A percentile compares a stretch with the other conserved stretches of the same genome.
phyloP scores from a whole-genome alignment of 2,329 filamentous ascomycete genomes.

The Phaeosphaeria sp. region DNA sequence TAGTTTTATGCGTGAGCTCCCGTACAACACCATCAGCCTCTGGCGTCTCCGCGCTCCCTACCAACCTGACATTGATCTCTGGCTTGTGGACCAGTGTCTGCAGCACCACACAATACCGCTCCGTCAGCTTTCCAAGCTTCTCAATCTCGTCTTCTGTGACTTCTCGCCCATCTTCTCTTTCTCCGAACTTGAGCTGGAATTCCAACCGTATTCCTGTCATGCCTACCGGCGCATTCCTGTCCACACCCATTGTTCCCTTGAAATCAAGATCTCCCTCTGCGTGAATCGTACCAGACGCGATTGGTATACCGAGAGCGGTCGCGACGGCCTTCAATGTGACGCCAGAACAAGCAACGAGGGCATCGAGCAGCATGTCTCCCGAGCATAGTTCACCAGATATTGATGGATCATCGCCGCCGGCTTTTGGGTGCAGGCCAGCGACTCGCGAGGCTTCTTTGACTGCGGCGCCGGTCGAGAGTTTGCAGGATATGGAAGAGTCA shows the following conservation, averaged over 20 bases:
- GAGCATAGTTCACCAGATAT: slow-evolving; percentile 58
- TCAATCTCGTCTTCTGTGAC: slow-evolving; percentile 53
- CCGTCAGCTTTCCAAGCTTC: slow-evolving; percentile 56
- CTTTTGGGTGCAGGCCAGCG: slow-evolving; percentile 57
- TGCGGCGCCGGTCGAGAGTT: slow-evolving; percentile 51
- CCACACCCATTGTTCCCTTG: slow-evolving; percentile 57
- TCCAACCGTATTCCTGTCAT: slow-evolving; percentile 55
- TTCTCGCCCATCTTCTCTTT: slow-evolving; percentile 28
- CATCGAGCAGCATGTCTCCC: slow-evolving; percentile 59
- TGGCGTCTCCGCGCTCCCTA: slow-evolving; percentile 22
- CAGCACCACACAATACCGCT: slow-evolving; percentile 56
- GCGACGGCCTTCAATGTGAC: slow-evolving; percentile 60
- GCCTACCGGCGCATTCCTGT: slow-evolving; percentile 54
- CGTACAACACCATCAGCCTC: slow-evolving; percentile 25
- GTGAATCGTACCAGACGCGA: slow-evolving; percentile 50
- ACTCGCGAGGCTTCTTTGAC: slow-evolving; percentile 50
- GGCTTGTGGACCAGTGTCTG: slow-evolving; percentile 44
- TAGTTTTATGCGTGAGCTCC: slow-evolving; percentile 25
- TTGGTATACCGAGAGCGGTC: slow-evolving; percentile 54
- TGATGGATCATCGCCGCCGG: slow-evolving; percentile 51
- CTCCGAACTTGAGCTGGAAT: slow-evolving; percentile 52
- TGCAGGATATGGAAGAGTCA: slow-evolving; percentile 55
- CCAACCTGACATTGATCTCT: slow-evolving; percentile 32
- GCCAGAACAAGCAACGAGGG: slow-evolving; percentile 58
- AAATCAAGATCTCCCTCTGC: slow-evolving; percentile 59